These are phyloP conservation scores for Suillus variegatus DNA, from an alignment of 768 basidiomycete species.

Conservation along the genomic window DNA sequence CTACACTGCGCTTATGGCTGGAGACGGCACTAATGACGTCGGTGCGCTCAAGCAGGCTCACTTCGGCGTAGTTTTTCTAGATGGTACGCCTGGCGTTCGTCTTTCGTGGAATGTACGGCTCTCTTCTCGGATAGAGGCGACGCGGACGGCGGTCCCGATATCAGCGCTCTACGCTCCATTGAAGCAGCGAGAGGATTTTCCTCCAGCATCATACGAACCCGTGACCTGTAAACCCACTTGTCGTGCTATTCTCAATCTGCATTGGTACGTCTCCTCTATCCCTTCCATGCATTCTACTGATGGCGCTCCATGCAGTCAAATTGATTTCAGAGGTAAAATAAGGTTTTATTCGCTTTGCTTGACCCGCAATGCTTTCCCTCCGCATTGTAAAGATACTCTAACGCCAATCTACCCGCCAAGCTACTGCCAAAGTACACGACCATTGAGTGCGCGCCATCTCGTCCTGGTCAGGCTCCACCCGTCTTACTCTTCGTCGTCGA, in stretches of 20 bases:
- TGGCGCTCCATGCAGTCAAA: conserved; percentile 63
- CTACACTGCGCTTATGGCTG: conserved; percentile 95
- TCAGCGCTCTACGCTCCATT: conserved; percentile 95
- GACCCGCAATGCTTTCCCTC: conserved; percentile 94
- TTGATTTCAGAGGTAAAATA: conserved; percentile 96
- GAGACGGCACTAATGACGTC: conserved; percentile 98
- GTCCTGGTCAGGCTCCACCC: conserved; percentile 90
- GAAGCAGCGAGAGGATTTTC: conserved; percentile 91
- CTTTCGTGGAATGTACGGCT: conserved; percentile 99
- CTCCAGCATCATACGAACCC: conserved; percentile 95
- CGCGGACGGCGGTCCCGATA: conserved; percentile 96
- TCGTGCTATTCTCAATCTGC: conserved; percentile 96
- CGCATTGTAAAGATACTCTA: conserved; percentile 93
- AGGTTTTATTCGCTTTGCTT: conserved; percentile 99
- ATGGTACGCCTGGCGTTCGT: conserved; percentile 88
- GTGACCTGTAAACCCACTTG: conserved; percentile 98
- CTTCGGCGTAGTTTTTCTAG: conserved; percentile 90
- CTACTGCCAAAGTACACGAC: conserved; percentile 97
- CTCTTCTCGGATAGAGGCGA: conserved; percentile 96
- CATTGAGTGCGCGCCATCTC: conserved; percentile 95
- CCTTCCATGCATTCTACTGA: conserved; percentile 2
- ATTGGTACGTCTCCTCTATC: conserved; percentile 63
- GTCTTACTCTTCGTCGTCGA: conserved; percentile 98
- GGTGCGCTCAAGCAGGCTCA: conserved; percentile 98
- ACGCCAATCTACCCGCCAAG: conserved; percentile 94